Evolutionary conservation across 225 moss, liverwort and hornwort genomes (phyloP).

Genomic region (Polytrichum commune): DNA sequence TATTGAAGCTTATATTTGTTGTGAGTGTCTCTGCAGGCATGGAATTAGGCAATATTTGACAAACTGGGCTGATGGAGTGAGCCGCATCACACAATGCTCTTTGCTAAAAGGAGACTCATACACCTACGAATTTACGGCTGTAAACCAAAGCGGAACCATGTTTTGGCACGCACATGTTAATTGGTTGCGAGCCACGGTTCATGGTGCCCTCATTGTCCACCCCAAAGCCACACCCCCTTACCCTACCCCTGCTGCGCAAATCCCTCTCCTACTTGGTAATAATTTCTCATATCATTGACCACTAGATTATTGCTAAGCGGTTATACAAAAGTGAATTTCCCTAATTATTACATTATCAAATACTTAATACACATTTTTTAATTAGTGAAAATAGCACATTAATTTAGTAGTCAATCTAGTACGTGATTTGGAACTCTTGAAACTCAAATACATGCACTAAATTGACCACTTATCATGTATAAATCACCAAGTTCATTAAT

Average conservation of each 20-base stretch:
- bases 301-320: too few relatives aligned
- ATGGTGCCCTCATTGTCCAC: slow-evolving; percentile 50
- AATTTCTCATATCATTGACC: too few relatives aligned
- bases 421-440: too few relatives aligned
- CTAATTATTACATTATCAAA: too few relatives aligned
- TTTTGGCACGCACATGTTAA: slow-evolving; percentile 64
- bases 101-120: neutral
- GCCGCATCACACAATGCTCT: neutral
- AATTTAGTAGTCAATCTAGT: too few relatives aligned
- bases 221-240: slow-evolving; percentile 27
- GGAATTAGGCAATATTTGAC: neutral
- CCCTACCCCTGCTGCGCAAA: slow-evolving; percentile 14
- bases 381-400: too few relatives aligned
- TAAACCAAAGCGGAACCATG: slow-evolving; percentile 43
- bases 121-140: slow-evolving; percentile 43
- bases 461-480: too few relatives aligned
- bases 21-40: neutral
- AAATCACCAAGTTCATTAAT: too few relatives aligned
- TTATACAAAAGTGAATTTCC: too few relatives aligned
- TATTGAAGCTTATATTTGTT: too few relatives aligned
- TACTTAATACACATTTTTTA: too few relatives aligned
- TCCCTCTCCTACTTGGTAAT: slow-evolving; percentile 30
- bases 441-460: too few relatives aligned
- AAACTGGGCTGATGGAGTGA: neutral
- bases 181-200: slow-evolving; percentile 57